A percentile compares a stretch with the other conserved stretches of the same genome.
Conservation (phyloP, 495 filamentous ascomycete species). For the Neurospora sp. region DNA sequence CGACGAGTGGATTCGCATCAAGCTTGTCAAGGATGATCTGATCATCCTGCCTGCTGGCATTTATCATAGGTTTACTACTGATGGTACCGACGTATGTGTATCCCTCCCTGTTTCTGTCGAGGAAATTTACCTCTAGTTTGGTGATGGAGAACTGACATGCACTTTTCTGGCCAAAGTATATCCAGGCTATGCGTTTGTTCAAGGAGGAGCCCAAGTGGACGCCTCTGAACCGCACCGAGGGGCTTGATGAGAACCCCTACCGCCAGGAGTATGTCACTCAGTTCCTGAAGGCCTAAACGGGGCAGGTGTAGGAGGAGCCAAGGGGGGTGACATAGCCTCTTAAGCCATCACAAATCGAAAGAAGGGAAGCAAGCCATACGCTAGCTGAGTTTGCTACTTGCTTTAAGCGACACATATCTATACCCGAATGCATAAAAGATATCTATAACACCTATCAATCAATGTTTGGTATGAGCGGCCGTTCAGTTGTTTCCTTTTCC, state of each 20-base stretch:
- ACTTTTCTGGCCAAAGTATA: slow-evolving; percentile 42
- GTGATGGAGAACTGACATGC: neutral
- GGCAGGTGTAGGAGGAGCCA: neutral
- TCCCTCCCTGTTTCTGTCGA: too few species aligned
- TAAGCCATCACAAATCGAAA: neutral
- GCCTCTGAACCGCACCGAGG: slow-evolving; percentile 70
- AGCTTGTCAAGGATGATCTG: slow-evolving; percentile 58
- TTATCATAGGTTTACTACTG: slow-evolving; percentile 94
- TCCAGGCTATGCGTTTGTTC: slow-evolving; percentile 94
- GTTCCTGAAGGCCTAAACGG: slow-evolving; percentile 16
- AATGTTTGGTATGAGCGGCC: neutral
- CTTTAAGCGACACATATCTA: neutral
- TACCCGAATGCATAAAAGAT: neutral
- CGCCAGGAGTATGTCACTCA: slow-evolving; percentile 61
- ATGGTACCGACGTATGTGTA: slow-evolving; percentile 65
- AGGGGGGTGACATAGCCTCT: neutral
- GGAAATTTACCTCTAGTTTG: too few species aligned
- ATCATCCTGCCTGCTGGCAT: slow-evolving; percentile 93
- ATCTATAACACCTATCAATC: neutral
- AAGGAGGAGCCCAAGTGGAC: slow-evolving; percentile 99
- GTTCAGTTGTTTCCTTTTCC: neutral
- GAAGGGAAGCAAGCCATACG: neutral
- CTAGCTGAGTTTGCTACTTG: neutral
- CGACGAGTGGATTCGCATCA: slow-evolving; percentile 79
- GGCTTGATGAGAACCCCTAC: slow-evolving; percentile 68